These are phyloP conservation scores for Neopestalotiopsis rosae DNA, from an alignment of 2,329 filamentous ascomycete species.

Conservation along the genomic window DNA sequence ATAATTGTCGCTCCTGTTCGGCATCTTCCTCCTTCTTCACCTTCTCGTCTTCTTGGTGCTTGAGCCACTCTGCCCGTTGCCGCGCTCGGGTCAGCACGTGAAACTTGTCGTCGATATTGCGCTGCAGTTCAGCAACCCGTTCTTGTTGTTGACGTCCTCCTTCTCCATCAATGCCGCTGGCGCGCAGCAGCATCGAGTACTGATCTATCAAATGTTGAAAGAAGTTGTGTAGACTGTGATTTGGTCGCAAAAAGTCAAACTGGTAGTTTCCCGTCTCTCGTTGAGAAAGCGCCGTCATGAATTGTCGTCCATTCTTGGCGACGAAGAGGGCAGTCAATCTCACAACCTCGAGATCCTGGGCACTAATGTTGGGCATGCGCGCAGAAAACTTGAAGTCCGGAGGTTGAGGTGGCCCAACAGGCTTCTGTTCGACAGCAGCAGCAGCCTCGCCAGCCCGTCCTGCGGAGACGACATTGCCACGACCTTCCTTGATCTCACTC, in stretches of 20 bases:
- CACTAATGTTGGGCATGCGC: slow-evolving; percentile 95
- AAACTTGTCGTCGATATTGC: slow-evolving; percentile 80
- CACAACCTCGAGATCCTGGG: slow-evolving; percentile 82
- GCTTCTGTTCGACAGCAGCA: slow-evolving; percentile 64
- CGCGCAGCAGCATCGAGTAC: slow-evolving; percentile 79
- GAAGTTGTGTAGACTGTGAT: slow-evolving; percentile 95
- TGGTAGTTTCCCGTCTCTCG: slow-evolving; percentile 90
- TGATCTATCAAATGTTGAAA: slow-evolving; percentile 93
- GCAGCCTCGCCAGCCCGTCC: slow-evolving; percentile 72
- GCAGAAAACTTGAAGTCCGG: slow-evolving; percentile 92
- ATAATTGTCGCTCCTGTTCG: slow-evolving; percentile 76
- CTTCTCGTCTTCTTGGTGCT: slow-evolving; percentile 83
- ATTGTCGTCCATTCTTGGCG: slow-evolving; percentile 89
- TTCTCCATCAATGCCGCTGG: slow-evolving; percentile 69
- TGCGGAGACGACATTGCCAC: slow-evolving; percentile 79
- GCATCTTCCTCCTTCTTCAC: slow-evolving; percentile 87
- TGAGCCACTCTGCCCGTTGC: slow-evolving; percentile 85
- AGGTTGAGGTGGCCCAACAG: slow-evolving; percentile 83
- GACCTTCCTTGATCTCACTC: slow-evolving; percentile 81
- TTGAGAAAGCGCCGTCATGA: slow-evolving; percentile 88
- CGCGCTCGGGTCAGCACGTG: slow-evolving; percentile 80
- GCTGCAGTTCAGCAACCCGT: slow-evolving; percentile 73
- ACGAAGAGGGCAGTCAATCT: slow-evolving; percentile 87
- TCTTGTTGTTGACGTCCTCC: slow-evolving; percentile 73
- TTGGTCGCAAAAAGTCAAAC: slow-evolving; percentile 93